A percentile compares a stretch with the other conserved stretches of the same genome.
Evolutionary conservation across 2,329 filamentous ascomycete species (phyloP).

Genomic region (Emergomyces africanus): DNA sequence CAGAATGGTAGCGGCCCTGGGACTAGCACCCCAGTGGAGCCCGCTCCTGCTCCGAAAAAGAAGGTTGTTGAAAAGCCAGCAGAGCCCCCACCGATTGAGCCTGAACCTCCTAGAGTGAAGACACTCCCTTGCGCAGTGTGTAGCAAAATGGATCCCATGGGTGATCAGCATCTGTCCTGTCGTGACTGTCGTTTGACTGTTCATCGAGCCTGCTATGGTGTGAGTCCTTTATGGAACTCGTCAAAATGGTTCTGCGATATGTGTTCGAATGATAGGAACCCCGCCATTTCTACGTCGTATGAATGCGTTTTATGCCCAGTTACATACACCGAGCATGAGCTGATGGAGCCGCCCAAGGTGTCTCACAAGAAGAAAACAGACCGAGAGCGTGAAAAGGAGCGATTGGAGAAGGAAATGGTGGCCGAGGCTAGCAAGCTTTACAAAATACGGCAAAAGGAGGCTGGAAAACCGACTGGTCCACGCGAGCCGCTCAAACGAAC

Average conservation of each 20-base stretch:
- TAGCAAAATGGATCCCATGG: slow-evolving; percentile 55
- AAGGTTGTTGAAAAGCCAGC: slow-evolving; percentile 43
- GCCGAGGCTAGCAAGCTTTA: slow-evolving; percentile 71
- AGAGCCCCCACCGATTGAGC: slow-evolving; percentile 50
- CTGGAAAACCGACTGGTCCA: slow-evolving; percentile 69
- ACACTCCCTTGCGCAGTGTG: slow-evolving; percentile 79
- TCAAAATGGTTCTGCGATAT: slow-evolving; percentile 92
- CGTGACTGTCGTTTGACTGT: slow-evolving; percentile 83
- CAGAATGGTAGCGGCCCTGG: slow-evolving; percentile 38
- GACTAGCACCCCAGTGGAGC: slow-evolving; percentile 32
- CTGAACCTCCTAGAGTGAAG: slow-evolving; percentile 66
- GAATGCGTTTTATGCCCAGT: slow-evolving; percentile 87
- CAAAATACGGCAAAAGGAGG: slow-evolving; percentile 66
- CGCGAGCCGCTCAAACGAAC: slow-evolving; percentile 89
- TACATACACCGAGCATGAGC: slow-evolving; percentile 65
- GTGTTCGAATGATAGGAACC: slow-evolving; percentile 87
- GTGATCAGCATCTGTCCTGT: slow-evolving; percentile 64
- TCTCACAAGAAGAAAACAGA: slow-evolving; percentile 83
- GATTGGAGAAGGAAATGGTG: slow-evolving; percentile 70
- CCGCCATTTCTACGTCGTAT: slow-evolving; percentile 85
- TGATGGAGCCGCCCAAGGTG: slow-evolving; percentile 68
- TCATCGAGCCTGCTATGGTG: slow-evolving; percentile 85
- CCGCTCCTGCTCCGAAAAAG: slow-evolving; percentile 46
- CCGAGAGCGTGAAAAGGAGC: slow-evolving; percentile 79
- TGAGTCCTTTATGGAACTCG: slow-evolving; percentile 53